A percentile compares a stretch with the other conserved stretches of the same genome.
Conservation (phyloP, 2,329 filamentous ascomycete species). For the Paraconiothyrium sp. region DNA sequence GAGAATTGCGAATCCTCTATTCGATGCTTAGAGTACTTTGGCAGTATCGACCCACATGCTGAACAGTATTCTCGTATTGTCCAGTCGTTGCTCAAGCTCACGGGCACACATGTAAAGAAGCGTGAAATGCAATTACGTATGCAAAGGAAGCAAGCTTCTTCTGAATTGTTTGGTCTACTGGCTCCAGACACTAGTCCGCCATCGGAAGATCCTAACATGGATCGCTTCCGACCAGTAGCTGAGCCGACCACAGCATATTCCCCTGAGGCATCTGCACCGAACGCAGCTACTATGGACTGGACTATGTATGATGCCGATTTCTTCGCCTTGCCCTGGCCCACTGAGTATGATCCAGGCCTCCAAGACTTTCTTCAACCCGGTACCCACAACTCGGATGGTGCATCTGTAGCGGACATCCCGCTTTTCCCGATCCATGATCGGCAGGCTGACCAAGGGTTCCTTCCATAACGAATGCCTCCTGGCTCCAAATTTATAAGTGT, state of each 20-base stretch:
- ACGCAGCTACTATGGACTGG: constrained; percentile 34
- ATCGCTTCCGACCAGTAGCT: background rate
- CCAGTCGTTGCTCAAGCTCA: constrained; percentile 37
- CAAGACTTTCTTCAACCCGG: constrained; percentile 45
- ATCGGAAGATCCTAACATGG: background rate
- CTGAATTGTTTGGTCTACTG: constrained; percentile 40
- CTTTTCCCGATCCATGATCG: constrained; percentile 44
- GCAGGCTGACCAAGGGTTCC: constrained; percentile 25
- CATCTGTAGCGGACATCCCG: constrained; percentile 42
- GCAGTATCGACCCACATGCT: constrained; percentile 39
- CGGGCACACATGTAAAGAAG: constrained; percentile 35
- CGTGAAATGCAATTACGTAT: constrained; percentile 33
- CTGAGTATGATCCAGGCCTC: constrained; percentile 42
- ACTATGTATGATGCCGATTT: constrained; percentile 46
- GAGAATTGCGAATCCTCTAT: constrained; percentile 36
- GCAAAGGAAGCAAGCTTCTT: constrained; percentile 40
- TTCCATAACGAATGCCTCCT: constrained; percentile 15
- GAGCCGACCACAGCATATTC: constrained; percentile 14
- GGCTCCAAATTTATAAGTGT: background rate
- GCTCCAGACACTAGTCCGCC: constrained; percentile 20
- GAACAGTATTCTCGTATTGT: constrained; percentile 41
- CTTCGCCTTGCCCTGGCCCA: constrained; percentile 42
- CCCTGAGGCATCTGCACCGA: constrained; percentile 16
- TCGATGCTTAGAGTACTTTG: constrained; percentile 39
- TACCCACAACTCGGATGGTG: constrained; percentile 39